Evolutionary conservation across 2,329 filamentous ascomycete genomes (phyloP), one percentile per base, ranked within the genome.

Genomic region (Botrytis elliptica): DNA sequence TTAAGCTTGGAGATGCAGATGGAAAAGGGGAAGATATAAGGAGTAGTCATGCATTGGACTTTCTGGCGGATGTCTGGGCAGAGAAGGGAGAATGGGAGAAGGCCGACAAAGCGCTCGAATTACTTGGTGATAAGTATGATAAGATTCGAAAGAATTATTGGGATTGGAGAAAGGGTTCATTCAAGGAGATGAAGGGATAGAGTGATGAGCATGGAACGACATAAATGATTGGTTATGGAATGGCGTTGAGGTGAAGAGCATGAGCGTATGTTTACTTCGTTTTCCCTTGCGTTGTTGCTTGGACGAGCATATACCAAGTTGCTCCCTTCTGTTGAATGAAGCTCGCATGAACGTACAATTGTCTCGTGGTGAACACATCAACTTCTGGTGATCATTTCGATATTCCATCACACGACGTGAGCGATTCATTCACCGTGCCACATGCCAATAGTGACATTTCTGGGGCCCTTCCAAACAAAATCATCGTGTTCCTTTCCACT

Each of bases 61-160:
- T 93, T 73, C 79, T 95, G 75, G 92, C 91, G 1, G 92, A 94
- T 77, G 87, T 92, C 49, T 91, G 78, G 78, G 73, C 52, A 8
- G 86, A 89, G 79, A 83, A 86, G 75, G 88, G 87, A 8, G 86
- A 89, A 78, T 83, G 86, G 73, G 87, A 87, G 20, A 87, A 89
- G 81, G 94, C 94, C 2, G 88, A 86, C 71, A 83, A 89, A 80
- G 94, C 92, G 75, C 83, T 98, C 79, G 88, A 88, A 74, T 84
- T 97, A 75, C 82, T 99, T 79, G 92, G 89, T 66, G 90, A 92
- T 80, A 95, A 91, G 85, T 99, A 94, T 88, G 96, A 99, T 86
- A 93, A 93, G 10, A 92, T 99, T 75, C 87, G 96, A 74, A 91
- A 90, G 77, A 95, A 95, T 76, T 99, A 98, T 83, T 99, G 96